phyloP scores from a whole-genome alignment of 108 stramenopile genomes.

The Skeletonema marinoi region DNA sequence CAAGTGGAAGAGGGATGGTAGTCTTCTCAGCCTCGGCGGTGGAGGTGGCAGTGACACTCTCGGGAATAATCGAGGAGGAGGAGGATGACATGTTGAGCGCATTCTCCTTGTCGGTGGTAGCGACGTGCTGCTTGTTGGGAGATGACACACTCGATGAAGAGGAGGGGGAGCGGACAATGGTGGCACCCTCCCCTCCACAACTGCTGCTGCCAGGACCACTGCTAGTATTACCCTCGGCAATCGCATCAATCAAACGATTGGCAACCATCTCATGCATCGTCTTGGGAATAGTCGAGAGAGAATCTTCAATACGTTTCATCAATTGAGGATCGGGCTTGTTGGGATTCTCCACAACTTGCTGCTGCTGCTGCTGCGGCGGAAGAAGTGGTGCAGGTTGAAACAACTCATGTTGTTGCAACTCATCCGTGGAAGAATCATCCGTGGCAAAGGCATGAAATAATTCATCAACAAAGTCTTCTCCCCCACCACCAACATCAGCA shows the following conservation, averaged over 20 bases:
- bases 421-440: slow-evolving; percentile 9
- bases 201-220: not conserved
- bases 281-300: slow-evolving; percentile 68
- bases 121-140: not conserved
- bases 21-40: not conserved
- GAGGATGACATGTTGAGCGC: not conserved
- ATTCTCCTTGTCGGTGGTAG: not conserved
- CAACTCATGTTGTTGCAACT: too few relatives aligned
- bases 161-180: not conserved
- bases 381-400: slow-evolving; percentile 6
- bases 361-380: not conserved
- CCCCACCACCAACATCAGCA: slow-evolving; percentile 7
- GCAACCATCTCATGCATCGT: slow-evolving; percentile 85
- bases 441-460: slow-evolving; percentile 42
- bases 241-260: slow-evolving; percentile 74
- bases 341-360: not conserved
- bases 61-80: too few relatives aligned
- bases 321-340: slow-evolving; percentile 69
- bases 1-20: slow-evolving; percentile 56
- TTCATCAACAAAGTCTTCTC: slow-evolving; percentile 46
- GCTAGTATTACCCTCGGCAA: slow-evolving; percentile 50
- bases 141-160: too few relatives aligned
- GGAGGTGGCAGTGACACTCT: not conserved
- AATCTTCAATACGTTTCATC: slow-evolving; percentile 80
- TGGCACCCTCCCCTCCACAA: not conserved